Evolutionary conservation across 176 grass and related monocot genomes (phyloP), one percentile per base, ranked within the genome.

Genomic region (Saccharum officinarum): DNA sequence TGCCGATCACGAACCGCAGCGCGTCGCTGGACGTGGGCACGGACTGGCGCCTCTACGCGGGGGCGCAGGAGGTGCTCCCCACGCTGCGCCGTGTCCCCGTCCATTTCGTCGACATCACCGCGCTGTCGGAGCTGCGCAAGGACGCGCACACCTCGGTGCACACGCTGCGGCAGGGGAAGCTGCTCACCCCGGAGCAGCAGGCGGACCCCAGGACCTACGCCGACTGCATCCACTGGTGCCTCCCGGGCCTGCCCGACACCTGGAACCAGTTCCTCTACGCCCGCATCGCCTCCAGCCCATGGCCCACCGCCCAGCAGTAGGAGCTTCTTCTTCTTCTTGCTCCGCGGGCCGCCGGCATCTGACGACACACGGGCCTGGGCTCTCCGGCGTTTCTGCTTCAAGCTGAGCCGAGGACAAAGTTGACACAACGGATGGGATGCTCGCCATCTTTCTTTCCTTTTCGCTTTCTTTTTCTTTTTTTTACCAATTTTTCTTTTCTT

Each of bases 141-240:
- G 93, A 95, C 42, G 93, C 93, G 44, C 93, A 95, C 88, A 95
- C 93, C 1, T 92, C 93, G 7, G 93, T 95, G 83, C 93, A 95
- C 91, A 95, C 93, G 60, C 93, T 95, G 6, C 90, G 93, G 0
- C 90, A 95, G 73, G 93, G 93, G 37, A 92, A 92, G 86, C 90
- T 95, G 14, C 91, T 95, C 67, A 92, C 90, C 7, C 80, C 73
- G 34, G 91, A 92, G 88, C 93, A 95, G 88, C 93, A 95, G 73
- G 80, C 91, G 0, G 84, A 92, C 77, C 90, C 90, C 6, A 77
- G 57, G 73, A 91, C 60, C 1, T 95, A 39, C 81, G 90, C 93
- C 23, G 93, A 95, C 75, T 95, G 93, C 86, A 92, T 95, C 77
- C 93, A 95, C 81, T 95, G 93, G 93, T 95, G 93, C 86, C 67